Evolutionary conservation across 441 rosid genomes (phyloP).

Genomic region (Erodium trifolium): DNA sequence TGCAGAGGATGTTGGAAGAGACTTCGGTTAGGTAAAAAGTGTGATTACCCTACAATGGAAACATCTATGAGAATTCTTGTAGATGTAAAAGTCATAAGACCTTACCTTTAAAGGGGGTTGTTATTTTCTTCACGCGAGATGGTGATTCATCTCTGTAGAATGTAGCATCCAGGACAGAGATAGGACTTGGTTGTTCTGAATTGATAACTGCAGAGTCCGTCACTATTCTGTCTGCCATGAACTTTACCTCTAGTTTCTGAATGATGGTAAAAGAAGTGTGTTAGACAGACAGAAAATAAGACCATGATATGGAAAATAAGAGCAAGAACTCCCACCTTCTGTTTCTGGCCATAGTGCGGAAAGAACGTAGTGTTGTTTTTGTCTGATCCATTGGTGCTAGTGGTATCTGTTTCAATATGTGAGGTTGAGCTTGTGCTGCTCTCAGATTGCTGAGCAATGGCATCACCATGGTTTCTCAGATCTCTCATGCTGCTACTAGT

Average conservation of each 20-base stretch:
- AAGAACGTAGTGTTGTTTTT: constrained; percentile 23
- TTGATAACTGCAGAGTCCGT: constrained; percentile 34
- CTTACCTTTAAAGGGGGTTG: constrained; percentile 58
- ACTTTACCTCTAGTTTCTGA: constrained; percentile 44
- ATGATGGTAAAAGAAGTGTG: constrained; percentile 16
- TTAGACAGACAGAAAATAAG: constrained; percentile 12
- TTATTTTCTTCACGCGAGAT: constrained; percentile 69
- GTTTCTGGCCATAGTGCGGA: constrained; percentile 34
- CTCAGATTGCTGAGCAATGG: constrained; percentile 42
- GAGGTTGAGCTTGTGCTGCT: constrained; percentile 45
- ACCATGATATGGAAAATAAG: constrained; percentile 6
- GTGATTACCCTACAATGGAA: neutral
- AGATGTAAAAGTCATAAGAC: neutral
- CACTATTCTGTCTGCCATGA: constrained; percentile 23
- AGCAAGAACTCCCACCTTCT: constrained; percentile 33
- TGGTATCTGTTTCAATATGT: constrained; percentile 49
- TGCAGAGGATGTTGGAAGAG: constrained; percentile 23
- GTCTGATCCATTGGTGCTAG: constrained; percentile 31
- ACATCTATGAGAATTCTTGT: too few relatives aligned
- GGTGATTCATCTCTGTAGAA: constrained; percentile 68
- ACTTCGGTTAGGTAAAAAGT: neutral
- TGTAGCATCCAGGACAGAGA: constrained; percentile 81
- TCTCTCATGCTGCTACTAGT: constrained; percentile 45
- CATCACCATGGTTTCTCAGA: constrained; percentile 36
- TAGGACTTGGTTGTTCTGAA: constrained; percentile 86